Evolutionary conservation across 1,284 basidiomycete species (phyloP), one percentile per base, ranked within the genome.

Genomic region (Bjerkandera adusta): DNA sequence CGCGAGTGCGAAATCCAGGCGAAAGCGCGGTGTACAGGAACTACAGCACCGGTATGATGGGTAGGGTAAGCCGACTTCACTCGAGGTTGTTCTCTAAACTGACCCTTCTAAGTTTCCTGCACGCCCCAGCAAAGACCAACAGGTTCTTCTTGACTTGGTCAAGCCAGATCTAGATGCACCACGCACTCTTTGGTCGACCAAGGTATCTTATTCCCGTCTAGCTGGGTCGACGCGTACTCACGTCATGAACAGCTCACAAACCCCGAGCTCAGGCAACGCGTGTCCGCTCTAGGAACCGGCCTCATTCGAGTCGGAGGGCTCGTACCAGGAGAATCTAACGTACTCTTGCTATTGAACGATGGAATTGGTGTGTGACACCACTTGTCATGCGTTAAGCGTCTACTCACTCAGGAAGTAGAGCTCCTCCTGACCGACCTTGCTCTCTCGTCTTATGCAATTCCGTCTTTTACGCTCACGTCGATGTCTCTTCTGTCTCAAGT

Each of bases 21-120:
- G 86, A 91, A 64, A 89, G 86, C 57, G 83, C 89, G 1, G 71
- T 88, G 5, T 89, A 89, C 63, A 79, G 88, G 58, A 90, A 90
- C 68, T 91, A 91, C 72, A 76, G 81, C 8, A 89, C 86, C 20
- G 87, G 87, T 4, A 70, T 87, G 48, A 76, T 86, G 75, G 85
- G 83, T 48, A 76, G 85, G 66, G 88, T 86, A 63, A 59, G 78
- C 38, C 29, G 45, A n/a, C 12, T 24, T 24, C 20, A 15, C 18
- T 13, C 32, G 16, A 8, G n/a, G n/a, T n/a, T n/a, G n/a, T 34
- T 25, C 36, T 21, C 22, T 13, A 30, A 20, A 33, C 5, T 45
- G n/a, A 40, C 29, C n/a, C 33, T 45, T 7, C 16, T 46, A 38
- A 91, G 88, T 85, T 91, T 56, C 83, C 87, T 12, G 55, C 80